Evolutionary conservation across 2,329 filamentous ascomycete species (phyloP).

Genomic region (Elsinoe fawcettii): DNA sequence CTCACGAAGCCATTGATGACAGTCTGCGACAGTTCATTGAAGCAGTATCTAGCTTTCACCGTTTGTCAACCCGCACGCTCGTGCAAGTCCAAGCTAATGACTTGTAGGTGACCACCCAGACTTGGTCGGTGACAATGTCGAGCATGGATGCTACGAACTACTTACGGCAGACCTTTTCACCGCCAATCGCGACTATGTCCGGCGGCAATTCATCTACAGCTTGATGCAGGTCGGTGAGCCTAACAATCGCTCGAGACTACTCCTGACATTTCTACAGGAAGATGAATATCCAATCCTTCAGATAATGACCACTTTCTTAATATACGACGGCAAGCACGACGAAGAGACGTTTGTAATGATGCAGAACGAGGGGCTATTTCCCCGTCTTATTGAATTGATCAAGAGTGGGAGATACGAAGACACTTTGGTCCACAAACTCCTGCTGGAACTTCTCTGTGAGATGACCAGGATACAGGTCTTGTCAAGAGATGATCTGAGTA

Average conservation of each 20-base stretch:
- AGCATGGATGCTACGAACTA: conserved; percentile 70
- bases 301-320: conserved; percentile 71
- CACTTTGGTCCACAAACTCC: conserved; percentile 64
- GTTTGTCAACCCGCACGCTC: conserved; percentile 30
- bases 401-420: conserved; percentile 56
- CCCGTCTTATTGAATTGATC: conserved; percentile 74
- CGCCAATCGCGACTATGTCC: conserved; percentile 74
- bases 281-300: conserved; percentile 75
- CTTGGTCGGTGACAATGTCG: conserved; percentile 68
- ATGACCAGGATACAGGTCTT: conserved; percentile 89
- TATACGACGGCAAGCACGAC: conserved; percentile 75
- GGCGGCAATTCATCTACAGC: conserved; percentile 86
- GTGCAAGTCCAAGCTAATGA: background rate
- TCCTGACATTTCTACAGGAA: conserved; percentile 50
- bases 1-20: conserved; percentile 69
- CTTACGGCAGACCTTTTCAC: conserved; percentile 67
- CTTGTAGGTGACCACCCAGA: conserved; percentile 56
- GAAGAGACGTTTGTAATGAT: conserved; percentile 77
- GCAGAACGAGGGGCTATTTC: conserved; percentile 78
- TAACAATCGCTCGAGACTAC: background rate
- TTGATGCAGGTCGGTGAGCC: conserved; percentile 54
- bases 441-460: conserved; percentile 88
- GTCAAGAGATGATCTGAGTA: conserved; percentile 66
- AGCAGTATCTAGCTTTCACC: conserved; percentile 65
- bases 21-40: conserved; percentile 75